Conservation (phyloP, 805 yeast species). For the baker's yeast (Saccharomyces cerevisiae) region DNA sequence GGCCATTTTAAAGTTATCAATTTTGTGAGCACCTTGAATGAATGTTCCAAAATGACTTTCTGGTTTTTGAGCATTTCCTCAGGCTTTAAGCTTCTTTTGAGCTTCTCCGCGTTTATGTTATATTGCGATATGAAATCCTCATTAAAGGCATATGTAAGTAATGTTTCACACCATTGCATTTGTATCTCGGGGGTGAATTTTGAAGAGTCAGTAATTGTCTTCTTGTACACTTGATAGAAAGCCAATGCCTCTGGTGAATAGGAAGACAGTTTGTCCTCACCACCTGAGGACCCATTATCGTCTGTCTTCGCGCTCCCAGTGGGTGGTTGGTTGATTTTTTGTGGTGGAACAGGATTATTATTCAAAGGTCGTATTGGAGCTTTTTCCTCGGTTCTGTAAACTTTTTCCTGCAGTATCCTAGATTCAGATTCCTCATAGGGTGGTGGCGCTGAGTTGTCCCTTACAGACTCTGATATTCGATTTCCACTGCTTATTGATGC, state of each 20-base stretch:
- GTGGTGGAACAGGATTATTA: background rate
- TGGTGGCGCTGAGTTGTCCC: slow-evolving; percentile 12
- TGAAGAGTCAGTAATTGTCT: slow-evolving; percentile 21
- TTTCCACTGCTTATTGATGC: background rate
- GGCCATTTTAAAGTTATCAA: slow-evolving; percentile 42
- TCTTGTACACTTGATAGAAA: slow-evolving; percentile 20
- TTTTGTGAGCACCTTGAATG: slow-evolving; percentile 52
- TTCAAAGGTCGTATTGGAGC: background rate
- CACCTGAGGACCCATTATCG: background rate
- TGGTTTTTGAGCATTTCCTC: slow-evolving; percentile 44
- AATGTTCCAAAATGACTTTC: slow-evolving; percentile 47
- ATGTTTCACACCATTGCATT: slow-evolving; percentile 51
- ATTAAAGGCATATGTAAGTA: slow-evolving; percentile 41
- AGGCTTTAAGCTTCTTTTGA: slow-evolving; percentile 32
- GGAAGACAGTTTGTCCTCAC: slow-evolving; percentile 11
- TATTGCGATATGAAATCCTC: slow-evolving; percentile 36
- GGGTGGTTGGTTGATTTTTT: background rate
- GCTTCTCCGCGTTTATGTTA: slow-evolving; percentile 41
- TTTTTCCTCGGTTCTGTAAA: slow-evolving; percentile 10
- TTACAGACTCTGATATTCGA: background rate
- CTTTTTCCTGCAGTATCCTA: slow-evolving; percentile 14
- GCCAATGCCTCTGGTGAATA: slow-evolving; percentile 14
- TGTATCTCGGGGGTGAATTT: slow-evolving; percentile 45
- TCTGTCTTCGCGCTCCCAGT: background rate
- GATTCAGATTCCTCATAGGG: slow-evolving; percentile 16